Base-by-base conservation (phyloP, 805 yeast species). In the Wickerhamomyces canadensis region DNA sequence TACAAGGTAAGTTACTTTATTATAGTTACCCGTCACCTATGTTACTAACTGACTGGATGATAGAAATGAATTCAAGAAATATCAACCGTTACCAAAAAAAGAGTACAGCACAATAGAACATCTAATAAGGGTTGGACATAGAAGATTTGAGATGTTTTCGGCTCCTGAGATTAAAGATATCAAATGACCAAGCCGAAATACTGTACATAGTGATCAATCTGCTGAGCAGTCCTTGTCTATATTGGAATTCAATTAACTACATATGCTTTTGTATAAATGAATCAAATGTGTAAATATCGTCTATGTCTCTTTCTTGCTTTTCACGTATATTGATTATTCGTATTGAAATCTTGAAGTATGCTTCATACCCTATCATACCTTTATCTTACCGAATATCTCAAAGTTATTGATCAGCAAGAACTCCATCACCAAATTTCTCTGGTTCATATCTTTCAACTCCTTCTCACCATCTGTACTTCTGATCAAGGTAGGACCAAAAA, bases 401-500 rank as follows among this genome's bases (percentile, higher is more conserved):
- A 57, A 59, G 44, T 68, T 72, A 44, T 78, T 66, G 30, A 64
- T 65, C 35, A 84, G 62, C 42, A 91, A 60, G 48, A 83, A 72
- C 57, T 87, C 96, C 4, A 93, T 81, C 19, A 80, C 77, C 27
- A 76, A 81, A 46, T 85, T 87, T 55, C 91, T 74, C 35, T 77
- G 71, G 19, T 82, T 83, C 84, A 87, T 86, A 58, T 93, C 98
- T 37, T 68, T 53, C 57, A 93, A 76, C 58, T 93, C 98, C 37
- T 80, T 73, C 46, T 83, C 87, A 7, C 95, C 89, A 28, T 78
- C 71, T 41, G 70, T 64, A 51, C 87, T 95, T 33, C 95, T 71
- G 0, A 88, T 81, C 31, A 93, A 62, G 7, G 96, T 87, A 4
- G 98, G 98, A 2, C 96, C 95, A 68, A 93, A 93, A 7, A 91